phyloP scores from a whole-genome alignment of 169 alveolate species.

The Babesia gibsoni region DNA sequence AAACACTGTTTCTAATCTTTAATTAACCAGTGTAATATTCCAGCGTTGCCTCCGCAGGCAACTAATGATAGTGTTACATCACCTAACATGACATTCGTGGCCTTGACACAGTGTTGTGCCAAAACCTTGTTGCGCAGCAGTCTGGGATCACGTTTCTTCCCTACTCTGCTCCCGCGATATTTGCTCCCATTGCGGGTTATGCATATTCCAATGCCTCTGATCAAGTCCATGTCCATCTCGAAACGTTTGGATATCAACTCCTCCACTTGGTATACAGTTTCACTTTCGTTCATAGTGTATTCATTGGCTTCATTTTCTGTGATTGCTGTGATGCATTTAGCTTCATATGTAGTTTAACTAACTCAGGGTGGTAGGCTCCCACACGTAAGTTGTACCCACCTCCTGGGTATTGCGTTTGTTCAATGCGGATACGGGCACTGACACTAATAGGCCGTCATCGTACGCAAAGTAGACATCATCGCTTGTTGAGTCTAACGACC shows the following conservation, averaged over 20 bases:
- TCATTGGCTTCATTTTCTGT: not conserved
- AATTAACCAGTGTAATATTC: constrained; percentile 37
- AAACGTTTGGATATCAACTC: constrained; percentile 16
- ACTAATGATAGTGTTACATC: not conserved
- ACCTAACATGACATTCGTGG: not conserved
- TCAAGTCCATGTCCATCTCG: constrained; percentile 3
- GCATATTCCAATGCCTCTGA: constrained; percentile 8
- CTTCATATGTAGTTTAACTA: not conserved
- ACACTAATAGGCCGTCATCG: constrained; percentile 45
- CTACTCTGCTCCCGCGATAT: not conserved
- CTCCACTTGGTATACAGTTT: not conserved
- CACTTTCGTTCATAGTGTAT: not conserved
- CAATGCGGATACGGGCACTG: not conserved
- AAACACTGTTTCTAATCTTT: not conserved
- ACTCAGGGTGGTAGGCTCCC: constrained; percentile 28
- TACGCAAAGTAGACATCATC: constrained; percentile 7
- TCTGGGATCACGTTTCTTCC: not conserved
- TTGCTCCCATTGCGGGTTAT: constrained; percentile 1
- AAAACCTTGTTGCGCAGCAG: constrained; percentile 29
- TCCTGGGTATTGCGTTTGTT: constrained; percentile 14
- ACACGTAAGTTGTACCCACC: constrained; percentile 3
- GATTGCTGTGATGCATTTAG: not conserved
- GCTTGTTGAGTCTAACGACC: constrained; percentile 32
- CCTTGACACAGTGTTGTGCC: constrained; percentile 22
- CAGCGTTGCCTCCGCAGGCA: constrained; percentile 63